Percentiles rank a stretch among this genome's conserved stretches.
phyloP scores from a whole-genome alignment of 202 grass and related monocot genomes.

The Panicum hallii region DNA sequence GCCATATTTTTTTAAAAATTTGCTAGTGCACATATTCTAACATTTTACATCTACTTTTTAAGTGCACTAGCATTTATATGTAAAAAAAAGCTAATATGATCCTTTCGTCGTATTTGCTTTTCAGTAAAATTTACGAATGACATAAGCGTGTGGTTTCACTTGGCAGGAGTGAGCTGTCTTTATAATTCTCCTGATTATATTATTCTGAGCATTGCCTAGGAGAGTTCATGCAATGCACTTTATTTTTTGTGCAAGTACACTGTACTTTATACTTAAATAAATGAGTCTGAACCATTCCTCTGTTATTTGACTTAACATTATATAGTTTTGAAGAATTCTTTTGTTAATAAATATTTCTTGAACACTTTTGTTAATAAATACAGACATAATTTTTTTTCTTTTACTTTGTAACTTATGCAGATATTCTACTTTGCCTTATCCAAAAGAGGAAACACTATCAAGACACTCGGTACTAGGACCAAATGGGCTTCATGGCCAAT shows the following conservation, averaged over 20 bases:
- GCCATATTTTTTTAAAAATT: not conserved
- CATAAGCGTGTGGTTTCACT: constrained; percentile 1
- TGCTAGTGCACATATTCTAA: constrained; percentile 7
- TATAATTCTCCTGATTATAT: constrained; percentile 35
- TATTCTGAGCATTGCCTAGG: constrained; percentile 4
- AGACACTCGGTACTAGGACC: constrained; percentile 95
- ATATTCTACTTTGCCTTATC: constrained; percentile 67
- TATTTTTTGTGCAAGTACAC: not conserved
- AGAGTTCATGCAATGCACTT: constrained; percentile 35
- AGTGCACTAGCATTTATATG: not conserved
- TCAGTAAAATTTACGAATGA: not conserved
- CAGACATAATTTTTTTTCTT: not conserved
- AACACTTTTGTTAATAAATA: constrained; percentile 19
- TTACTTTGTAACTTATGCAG: constrained; percentile 60
- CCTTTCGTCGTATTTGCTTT: not conserved
- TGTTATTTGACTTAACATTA: constrained; percentile 24
- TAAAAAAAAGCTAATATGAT: not conserved
- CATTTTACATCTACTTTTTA: not conserved
- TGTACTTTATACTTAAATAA: constrained; percentile 21
- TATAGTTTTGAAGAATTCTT: constrained; percentile 1
- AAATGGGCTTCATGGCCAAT: constrained; percentile 76
- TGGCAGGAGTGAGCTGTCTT: constrained; percentile 11
- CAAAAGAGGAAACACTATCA: constrained; percentile 92
- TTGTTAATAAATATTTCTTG: constrained; percentile 2
- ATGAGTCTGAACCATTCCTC: not conserved